phyloP scores from a whole-genome alignment of 2,329 filamentous ascomycete genomes.

The Pseudophaeomoniella oleicola region DNA sequence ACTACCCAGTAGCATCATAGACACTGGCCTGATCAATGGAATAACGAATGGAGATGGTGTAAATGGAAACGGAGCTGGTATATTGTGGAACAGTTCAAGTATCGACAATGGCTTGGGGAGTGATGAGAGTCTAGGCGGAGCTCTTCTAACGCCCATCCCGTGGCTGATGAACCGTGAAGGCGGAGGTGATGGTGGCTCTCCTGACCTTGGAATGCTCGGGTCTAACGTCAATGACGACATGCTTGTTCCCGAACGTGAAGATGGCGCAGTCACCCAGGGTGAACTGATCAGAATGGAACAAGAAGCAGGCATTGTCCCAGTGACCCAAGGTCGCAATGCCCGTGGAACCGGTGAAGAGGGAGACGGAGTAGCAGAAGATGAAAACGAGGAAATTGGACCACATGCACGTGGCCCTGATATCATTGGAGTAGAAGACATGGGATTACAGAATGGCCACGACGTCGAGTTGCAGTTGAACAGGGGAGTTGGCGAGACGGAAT shows the following conservation, averaged over 20 bases:
- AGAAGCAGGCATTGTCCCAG: conserved; percentile 62
- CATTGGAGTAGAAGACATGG: conserved; percentile 76
- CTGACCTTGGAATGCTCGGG: conserved; percentile 15
- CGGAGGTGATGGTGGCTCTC: conserved; percentile 11
- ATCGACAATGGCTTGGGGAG: conserved; percentile 43
- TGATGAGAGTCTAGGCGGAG: conserved; percentile 80
- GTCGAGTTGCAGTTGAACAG: conserved; percentile 23
- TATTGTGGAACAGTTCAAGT: conserved; percentile 17
- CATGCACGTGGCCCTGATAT: conserved; percentile 74
- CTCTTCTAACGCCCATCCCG: conserved; percentile 81
- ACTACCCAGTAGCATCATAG: conserved; percentile 35
- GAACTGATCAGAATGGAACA: conserved; percentile 79
- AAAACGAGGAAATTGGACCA: conserved; percentile 46
- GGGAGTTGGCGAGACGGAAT: conserved; percentile 2
- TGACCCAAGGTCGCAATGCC: conserved; percentile 13
- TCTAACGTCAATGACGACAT: conserved; percentile 8
- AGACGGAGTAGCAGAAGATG: conserved; percentile 25
- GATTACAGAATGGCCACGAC: conserved; percentile 48
- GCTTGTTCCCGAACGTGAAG: conserved; percentile 19
- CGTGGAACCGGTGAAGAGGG: conserved; percentile 25
- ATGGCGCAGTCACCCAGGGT: conserved; percentile 59
- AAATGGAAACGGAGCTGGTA: conserved; percentile 24
- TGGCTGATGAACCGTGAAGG: conserved; percentile 49
- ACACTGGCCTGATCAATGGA: conserved; percentile 47
- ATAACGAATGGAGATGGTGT: conserved; percentile 20